Base-by-base conservation (phyloP, 1,284 basidiomycete species). In the Ceratorhiza oryzae-sativae region DNA sequence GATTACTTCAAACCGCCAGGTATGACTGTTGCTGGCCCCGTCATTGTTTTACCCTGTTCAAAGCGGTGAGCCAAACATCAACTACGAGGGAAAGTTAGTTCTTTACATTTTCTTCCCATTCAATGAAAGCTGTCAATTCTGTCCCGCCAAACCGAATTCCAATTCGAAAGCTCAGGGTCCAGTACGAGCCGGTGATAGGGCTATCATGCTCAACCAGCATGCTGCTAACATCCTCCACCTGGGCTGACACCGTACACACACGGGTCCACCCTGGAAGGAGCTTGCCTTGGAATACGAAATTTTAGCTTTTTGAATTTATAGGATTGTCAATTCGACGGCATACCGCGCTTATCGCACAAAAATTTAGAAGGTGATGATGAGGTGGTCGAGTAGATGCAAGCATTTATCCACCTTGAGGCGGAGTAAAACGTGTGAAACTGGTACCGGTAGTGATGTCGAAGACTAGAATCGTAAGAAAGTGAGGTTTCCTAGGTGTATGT, bases 61-160 rank as follows among this genome's bases (percentile, higher is more conserved):
- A n/a, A 56, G 1, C 3, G 6, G 53, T 56, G 13, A 30, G 12
- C 10, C 10, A 30, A 18, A 30, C 6, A 13, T 53, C 6, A 39
- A 39, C 13, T 39, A 39, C 8, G 6, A 39, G 6, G 36, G 13
- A 39, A 39, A 39, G 36, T 6, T 13, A 12, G 3, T 32, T 55
- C 30, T n/a, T n/a, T n/a, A 63, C 61, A 18, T 51, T 39, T n/a
- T 63, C 30, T 5, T 49, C 34, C 61, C 61, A 63, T 51, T 63
- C 61, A 20, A 63, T 36, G 30, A 49, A 63, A 25, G 61, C 61
- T 34, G 25, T 12, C n/a, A 63, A 23, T 15, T 63, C 20, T 20
- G 61, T 63, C 18, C 61, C 61, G 5, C 61, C 45, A n/a, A 63
- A 51, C 15, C 48, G 61, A 23, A 63, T 48, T 9, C 30, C 61